Evolutionary conservation across 495 filamentous ascomycete genomes (phyloP).

Genomic region (Ramalina peruviana): DNA sequence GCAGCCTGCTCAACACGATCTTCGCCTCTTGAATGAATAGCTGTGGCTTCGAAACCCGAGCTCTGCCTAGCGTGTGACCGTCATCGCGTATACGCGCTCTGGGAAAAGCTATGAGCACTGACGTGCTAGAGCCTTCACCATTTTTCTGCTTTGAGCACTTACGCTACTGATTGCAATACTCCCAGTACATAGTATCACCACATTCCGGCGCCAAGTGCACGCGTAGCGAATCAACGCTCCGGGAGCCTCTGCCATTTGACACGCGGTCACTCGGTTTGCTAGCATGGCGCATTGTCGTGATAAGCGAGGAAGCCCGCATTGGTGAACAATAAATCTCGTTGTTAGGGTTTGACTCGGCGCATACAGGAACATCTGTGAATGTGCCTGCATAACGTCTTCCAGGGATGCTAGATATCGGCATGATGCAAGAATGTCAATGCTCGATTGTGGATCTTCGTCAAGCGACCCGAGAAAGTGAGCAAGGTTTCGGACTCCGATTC

Average conservation of each 20-base stretch:
- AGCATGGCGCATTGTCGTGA: no score
- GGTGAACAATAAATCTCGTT: no score
- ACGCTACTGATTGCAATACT: background rate
- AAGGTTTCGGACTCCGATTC: conserved; percentile 2
- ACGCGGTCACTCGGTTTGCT: no score
- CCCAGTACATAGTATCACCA: background rate
- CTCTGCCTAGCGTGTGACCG: no score
- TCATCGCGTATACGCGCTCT: background rate
- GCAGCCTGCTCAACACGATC: no score
- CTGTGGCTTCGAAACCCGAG: no score
- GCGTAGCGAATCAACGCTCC: no score
- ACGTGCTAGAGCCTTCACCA: background rate
- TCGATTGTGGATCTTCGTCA: background rate
- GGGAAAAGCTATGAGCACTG: background rate
- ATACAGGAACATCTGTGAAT: background rate
- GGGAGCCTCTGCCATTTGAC: no score
- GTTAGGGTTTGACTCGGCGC: no score
- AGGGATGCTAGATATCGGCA: background rate
- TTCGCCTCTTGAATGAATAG: no score
- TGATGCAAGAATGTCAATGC: background rate
- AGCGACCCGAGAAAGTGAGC: background rate
- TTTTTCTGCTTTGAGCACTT: background rate
- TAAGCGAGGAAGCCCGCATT: no score
- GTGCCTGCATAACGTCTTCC: background rate
- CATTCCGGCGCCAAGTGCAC: no score